Conservation (phyloP, 768 basidiomycete genomes). For the Myochromella boudieri region DNA sequence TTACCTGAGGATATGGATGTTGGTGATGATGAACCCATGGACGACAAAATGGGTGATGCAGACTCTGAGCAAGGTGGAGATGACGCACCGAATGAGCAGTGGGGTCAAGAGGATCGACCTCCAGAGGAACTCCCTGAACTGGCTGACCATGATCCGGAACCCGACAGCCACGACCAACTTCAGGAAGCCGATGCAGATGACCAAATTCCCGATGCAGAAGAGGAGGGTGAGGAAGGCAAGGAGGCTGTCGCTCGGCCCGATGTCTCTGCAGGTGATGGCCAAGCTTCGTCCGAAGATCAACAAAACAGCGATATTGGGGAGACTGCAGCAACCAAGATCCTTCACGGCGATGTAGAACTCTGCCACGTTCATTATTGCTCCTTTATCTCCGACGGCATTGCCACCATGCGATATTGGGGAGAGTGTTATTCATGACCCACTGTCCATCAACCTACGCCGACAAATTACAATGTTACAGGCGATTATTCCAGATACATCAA, state of each 20-base stretch:
- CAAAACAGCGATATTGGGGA: conserved; percentile 28
- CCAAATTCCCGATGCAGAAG: conserved; percentile 29
- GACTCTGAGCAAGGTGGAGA: conserved; percentile 24
- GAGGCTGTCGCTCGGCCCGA: conserved; percentile 42
- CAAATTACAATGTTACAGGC: conserved; percentile 51
- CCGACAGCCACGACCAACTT: conserved; percentile 21
- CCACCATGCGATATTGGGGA: too few relatives aligned
- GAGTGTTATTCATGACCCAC: conserved; percentile 55
- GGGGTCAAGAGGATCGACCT: conserved; percentile 19
- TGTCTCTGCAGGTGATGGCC: conserved; percentile 40
- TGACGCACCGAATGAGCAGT: conserved; percentile 18
- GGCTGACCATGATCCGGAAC: conserved; percentile 28
- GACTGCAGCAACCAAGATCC: conserved; percentile 43
- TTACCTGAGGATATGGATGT: conserved; percentile 24
- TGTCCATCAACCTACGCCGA: conserved; percentile 54
- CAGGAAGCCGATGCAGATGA: conserved; percentile 27
- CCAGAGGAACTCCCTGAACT: conserved; percentile 25
- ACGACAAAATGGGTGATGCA: conserved; percentile 32
- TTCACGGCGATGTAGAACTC: conserved; percentile 89
- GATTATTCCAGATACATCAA: conserved; percentile 40
- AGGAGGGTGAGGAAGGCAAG: conserved; percentile 29
- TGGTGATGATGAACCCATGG: conserved; percentile 30
- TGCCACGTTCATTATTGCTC: conserved; percentile 85
- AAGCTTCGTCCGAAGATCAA: conserved; percentile 29
- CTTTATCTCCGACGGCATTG: conserved; percentile 82